Conservation (phyloP, 768 basidiomycete genomes). For the Suillus lakei region DNA sequence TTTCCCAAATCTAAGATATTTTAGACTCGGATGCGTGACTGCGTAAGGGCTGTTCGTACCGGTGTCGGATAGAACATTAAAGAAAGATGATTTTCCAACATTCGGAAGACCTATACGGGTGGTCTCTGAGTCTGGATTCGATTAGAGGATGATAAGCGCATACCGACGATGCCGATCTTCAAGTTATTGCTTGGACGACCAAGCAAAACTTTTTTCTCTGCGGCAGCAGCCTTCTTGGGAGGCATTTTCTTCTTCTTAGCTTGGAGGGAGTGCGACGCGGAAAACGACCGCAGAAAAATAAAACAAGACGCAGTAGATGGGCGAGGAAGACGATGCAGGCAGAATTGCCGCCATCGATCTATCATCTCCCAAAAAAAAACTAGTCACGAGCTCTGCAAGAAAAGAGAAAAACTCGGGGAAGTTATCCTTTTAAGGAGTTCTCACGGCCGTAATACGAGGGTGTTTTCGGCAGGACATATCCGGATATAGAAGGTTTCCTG, state of each 20-base stretch:
- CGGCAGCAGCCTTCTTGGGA: constrained; percentile 79
- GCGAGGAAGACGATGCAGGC: constrained; percentile 17
- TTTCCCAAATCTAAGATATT: constrained; percentile 75
- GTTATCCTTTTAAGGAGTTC: neutral
- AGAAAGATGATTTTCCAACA: constrained; percentile 99
- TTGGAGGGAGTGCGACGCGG: constrained; percentile 40
- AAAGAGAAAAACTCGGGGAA: constrained; percentile 1
- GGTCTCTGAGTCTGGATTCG: neutral
- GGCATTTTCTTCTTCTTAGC: constrained; percentile 83
- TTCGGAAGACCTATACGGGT: constrained; percentile 78
- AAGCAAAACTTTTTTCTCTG: constrained; percentile 86
- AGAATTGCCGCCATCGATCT: constrained; percentile 25
- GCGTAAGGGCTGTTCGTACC: constrained; percentile 49
- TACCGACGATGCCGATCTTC: constrained; percentile 98
- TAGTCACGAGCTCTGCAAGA: constrained; percentile 6
- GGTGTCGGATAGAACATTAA: constrained; percentile 93
- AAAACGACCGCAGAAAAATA: constrained; percentile 34
- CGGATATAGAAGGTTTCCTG: neutral
- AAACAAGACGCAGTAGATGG: constrained; percentile 17
- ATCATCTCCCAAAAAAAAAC: constrained; percentile 30
- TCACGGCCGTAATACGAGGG: neutral
- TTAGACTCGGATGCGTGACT: constrained; percentile 9
- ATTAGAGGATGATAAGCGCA: constrained; percentile 39
- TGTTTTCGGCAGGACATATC: neutral
- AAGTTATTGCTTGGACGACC: constrained; percentile 96